Evolutionary conservation across 2,329 filamentous ascomycete species (phyloP), one percentile per base, ranked within the genome.

Genomic region (Beauveria bassiana): DNA sequence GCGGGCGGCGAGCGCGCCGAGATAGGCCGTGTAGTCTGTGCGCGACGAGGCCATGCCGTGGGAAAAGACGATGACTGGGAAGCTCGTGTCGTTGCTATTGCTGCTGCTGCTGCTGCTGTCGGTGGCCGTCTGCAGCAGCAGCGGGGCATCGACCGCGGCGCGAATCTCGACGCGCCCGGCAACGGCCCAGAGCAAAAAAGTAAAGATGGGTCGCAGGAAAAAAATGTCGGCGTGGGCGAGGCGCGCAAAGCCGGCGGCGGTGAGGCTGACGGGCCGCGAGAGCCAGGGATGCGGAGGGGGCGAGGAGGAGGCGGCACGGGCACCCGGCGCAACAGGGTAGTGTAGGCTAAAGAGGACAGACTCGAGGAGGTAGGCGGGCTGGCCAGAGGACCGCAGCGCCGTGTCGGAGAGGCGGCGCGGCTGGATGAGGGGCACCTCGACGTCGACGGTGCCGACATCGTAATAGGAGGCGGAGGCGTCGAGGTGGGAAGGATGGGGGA

Each of bases 21-120:
- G 72, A 65, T 77, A 82, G 67, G 80, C 73, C 0, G 79, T 81
- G 69, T 83, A 83, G 66, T 81, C 79, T 1, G 78, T 80, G 24
- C 80, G 70, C 0, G 77, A 79, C 47, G 76, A 78, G 26, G 78
- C 79, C 69, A 79, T 79, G 49, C 80, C 80, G 64, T 83, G 80
- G 5, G 80, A 81, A 66, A 83, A 81, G 65, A 82, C 69, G 62
- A 82, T 69, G 63, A 82, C 71, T 9, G 79, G 78, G 31, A 78
- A 73, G n/a, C 34, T 45, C 16, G n/a, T 47, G 49, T 42, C 49
- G 43, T 28, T 46, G 47, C 18, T 16, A 20, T 10, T 34, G 28
- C 4, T 38, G 28, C 26, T 34, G 28, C n/a, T 38, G 28, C 14
- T n/a, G 47, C 3, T 6, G 47, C 3, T n/a, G 43, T 2, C 9